phyloP scores from a whole-genome alignment of 2,329 filamentous ascomycete species.

The Ophioceras dolichostomum region DNA sequence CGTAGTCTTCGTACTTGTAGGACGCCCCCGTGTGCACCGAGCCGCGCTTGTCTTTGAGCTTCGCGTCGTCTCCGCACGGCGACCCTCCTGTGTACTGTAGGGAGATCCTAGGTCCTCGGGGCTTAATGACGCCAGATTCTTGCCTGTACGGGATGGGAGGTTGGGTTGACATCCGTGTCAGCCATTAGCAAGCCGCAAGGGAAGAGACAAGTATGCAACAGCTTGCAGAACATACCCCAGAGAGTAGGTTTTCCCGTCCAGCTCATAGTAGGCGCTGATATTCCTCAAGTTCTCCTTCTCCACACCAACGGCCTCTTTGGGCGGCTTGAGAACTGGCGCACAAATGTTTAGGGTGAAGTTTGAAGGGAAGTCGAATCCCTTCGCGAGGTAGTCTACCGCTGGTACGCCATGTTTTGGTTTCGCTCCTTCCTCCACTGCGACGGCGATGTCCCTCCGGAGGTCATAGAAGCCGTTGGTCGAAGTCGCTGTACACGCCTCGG shows the following conservation, averaged over 20 bases:
- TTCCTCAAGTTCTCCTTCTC: constrained; percentile 49
- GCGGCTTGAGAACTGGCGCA: constrained; percentile 56
- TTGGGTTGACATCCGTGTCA: neutral
- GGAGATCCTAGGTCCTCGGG: constrained; percentile 61
- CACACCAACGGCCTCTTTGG: constrained; percentile 52
- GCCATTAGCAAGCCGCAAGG: neutral
- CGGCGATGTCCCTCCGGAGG: constrained; percentile 40
- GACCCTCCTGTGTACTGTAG: constrained; percentile 69
- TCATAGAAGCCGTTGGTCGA: constrained; percentile 48
- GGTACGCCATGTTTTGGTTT: constrained; percentile 29
- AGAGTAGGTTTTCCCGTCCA: constrained; percentile 55
- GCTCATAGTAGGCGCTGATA: constrained; percentile 66
- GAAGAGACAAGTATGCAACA: constrained; percentile 3
- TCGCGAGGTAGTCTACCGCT: constrained; percentile 46
- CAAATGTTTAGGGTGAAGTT: constrained; percentile 84
- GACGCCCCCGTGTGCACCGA: constrained; percentile 23
- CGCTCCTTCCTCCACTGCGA: constrained; percentile 25
- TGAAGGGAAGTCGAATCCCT: constrained; percentile 63
- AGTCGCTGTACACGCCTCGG: constrained; percentile 41
- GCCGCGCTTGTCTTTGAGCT: constrained; percentile 8
- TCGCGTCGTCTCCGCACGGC: constrained; percentile 43
- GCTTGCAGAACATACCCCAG: constrained; percentile 56
- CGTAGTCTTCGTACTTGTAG: constrained; percentile 16
- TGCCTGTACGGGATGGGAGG: constrained; percentile 24
- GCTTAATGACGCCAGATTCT: constrained; percentile 39